A percentile compares a stretch with the other conserved stretches of the same genome.
phyloP scores from a whole-genome alignment of 106 monocot genomes.

The Allium sativum region DNA sequence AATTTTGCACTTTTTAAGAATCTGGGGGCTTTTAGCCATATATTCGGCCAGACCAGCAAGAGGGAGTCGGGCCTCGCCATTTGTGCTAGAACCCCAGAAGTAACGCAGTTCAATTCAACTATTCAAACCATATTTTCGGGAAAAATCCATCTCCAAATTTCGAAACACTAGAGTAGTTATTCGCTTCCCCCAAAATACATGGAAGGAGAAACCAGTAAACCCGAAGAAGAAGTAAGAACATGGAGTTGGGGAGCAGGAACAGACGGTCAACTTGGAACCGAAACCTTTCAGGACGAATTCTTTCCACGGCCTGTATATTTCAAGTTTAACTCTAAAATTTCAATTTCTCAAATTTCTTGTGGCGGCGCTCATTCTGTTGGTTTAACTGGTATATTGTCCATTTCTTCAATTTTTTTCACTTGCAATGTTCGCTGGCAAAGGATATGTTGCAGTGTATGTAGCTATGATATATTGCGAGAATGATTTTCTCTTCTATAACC shows the following conservation, averaged over 20 bases:
- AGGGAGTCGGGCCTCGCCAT: no score
- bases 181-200: not conserved
- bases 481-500: no score
- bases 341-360: constrained; percentile 50
- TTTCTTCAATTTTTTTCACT: not conserved
- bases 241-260: constrained; percentile 91
- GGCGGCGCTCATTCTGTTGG: constrained; percentile 79
- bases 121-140: no score
- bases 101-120: no score
- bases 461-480: no score
- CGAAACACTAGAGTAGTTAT: no score
- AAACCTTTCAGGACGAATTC: constrained; percentile 29
- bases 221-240: constrained; percentile 7
- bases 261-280: constrained; percentile 71
- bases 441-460: no score
- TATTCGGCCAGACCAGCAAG: no score
- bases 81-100: no score
- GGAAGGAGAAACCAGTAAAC: not conserved
- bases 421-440: not conserved
- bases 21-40: no score
- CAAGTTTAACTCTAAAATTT: constrained; percentile 7
- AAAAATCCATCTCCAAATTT: no score
- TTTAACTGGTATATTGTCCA: constrained; percentile 28
- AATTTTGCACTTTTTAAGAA: no score
- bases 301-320: constrained; percentile 25